These are phyloP conservation scores for Oryza coarctata DNA, from an alignment of 176 grass and related monocot species.

Conservation along the genomic window DNA sequence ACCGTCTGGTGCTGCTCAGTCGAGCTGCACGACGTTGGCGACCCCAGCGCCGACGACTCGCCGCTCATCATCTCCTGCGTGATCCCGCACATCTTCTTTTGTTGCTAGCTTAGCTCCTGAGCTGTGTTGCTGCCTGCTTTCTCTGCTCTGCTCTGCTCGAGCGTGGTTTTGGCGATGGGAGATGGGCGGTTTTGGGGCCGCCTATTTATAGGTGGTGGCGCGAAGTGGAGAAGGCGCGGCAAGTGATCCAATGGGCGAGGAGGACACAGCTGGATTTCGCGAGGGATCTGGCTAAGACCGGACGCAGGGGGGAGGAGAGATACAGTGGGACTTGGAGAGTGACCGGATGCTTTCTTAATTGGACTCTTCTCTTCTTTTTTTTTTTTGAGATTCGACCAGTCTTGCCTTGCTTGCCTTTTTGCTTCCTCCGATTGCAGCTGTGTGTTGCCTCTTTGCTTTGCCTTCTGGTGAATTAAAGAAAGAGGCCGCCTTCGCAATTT, in stretches of 20 bases:
- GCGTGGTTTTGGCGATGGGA: not conserved
- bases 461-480: not conserved
- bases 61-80: slow-evolving; percentile 45
- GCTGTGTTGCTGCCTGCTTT: not conserved
- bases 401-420: not conserved
- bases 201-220: slow-evolving; percentile 37
- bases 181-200: not conserved
- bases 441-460: not conserved
- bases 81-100: slow-evolving; percentile 29
- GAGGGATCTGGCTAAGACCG: not conserved
- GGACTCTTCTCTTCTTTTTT: no score
- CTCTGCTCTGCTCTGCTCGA: not conserved
- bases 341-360: not conserved
- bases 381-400: not conserved
- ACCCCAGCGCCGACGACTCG: not conserved
- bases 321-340: slow-evolving; percentile 16
- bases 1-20: not conserved
- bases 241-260: not conserved
- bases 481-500: not conserved
- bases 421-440: not conserved
- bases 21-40: slow-evolving; percentile 38
- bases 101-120: no score
- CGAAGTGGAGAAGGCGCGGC: slow-evolving; percentile 14
- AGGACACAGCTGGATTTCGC: not conserved
- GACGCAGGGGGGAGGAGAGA: no score